phyloP scores from a whole-genome alignment of 2,329 filamentous ascomycete genomes.

The Apiospora malaysiana region DNA sequence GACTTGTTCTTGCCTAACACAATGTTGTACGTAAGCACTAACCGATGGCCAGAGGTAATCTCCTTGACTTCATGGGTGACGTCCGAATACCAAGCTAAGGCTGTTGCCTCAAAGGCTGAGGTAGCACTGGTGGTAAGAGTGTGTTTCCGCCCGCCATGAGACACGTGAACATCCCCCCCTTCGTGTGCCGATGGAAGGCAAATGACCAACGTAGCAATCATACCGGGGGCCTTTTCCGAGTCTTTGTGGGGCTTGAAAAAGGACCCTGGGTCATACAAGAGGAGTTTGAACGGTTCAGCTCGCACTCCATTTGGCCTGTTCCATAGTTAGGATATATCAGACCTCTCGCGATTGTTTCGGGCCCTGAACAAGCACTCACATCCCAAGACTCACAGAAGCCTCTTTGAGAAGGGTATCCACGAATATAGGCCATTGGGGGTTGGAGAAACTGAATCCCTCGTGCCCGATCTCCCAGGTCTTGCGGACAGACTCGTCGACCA shows the following conservation, averaged over 20 bases:
- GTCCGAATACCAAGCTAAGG: conserved; percentile 52
- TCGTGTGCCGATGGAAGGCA: conserved; percentile 51
- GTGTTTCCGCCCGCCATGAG: conserved; percentile 39
- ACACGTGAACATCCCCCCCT: conserved; percentile 48
- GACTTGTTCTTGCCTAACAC: conserved; percentile 37
- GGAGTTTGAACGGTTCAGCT: conserved; percentile 47
- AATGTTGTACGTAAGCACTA: conserved; percentile 57
- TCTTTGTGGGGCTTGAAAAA: conserved; percentile 53
- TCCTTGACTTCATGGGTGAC: conserved; percentile 53
- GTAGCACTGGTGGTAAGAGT: conserved; percentile 39
- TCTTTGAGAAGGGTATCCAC: conserved; percentile 33
- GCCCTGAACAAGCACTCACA: too few relatives aligned
- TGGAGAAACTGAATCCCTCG: conserved; percentile 42
- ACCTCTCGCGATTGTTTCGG: too few relatives aligned
- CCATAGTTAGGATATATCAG: neutral
- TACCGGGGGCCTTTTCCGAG: conserved; percentile 50
- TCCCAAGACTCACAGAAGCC: conserved; percentile 37
- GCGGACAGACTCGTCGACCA: conserved; percentile 45
- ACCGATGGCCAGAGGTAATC: conserved; percentile 49
- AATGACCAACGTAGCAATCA: conserved; percentile 54
- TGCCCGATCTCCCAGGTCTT: conserved; percentile 47
- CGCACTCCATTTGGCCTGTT: conserved; percentile 26
- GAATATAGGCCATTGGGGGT: conserved; percentile 43
- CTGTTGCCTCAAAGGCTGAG: conserved; percentile 40
- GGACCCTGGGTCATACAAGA: conserved; percentile 53